Evolutionary conservation across 202 grass and related monocot species (phyloP).

Genomic region (Schoenoplectus triqueter): DNA sequence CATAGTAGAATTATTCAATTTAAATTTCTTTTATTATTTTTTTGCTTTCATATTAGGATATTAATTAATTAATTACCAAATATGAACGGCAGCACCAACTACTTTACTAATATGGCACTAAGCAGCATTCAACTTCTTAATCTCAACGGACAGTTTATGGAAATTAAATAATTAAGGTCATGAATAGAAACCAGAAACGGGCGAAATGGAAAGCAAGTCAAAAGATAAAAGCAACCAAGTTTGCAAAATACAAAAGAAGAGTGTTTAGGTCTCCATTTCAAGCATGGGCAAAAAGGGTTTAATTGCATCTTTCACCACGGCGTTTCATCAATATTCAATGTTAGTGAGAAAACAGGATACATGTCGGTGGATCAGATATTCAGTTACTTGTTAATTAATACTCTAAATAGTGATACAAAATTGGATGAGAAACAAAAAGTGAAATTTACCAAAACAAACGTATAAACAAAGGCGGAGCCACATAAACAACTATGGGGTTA

Average conservation of each 20-base stretch:
- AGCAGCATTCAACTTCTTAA: conserved; percentile 20
- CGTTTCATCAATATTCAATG: not conserved
- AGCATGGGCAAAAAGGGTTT: not conserved
- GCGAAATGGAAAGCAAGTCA: conserved; percentile 17
- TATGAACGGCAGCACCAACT: not conserved
- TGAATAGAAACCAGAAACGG: not conserved
- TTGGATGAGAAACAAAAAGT: not conserved
- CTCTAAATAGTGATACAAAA: conserved; percentile 26
- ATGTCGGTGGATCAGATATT: conserved; percentile 16
- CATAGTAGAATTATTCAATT: too few relatives aligned
- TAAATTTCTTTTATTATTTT: not conserved
- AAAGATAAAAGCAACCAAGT: not conserved
- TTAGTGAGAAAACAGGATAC: not conserved
- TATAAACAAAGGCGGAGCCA: not conserved
- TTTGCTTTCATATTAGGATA: not conserved
- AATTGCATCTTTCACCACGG: conserved; percentile 9
- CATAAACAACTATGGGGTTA: too few relatives aligned
- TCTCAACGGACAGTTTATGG: conserved; percentile 23
- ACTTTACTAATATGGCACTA: conserved; percentile 9
- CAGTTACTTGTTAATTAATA: conserved; percentile 6
- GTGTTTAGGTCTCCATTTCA: conserved; percentile 15
- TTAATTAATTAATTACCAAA: not conserved
- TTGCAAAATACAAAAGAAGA: not conserved
- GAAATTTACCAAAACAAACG: not conserved
- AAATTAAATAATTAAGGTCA: conserved; percentile 8